A percentile compares a stretch with the other conserved stretches of the same genome.
These are phyloP conservation scores for Magnolia kwangsiensis DNA, from an alignment of 164 flowering plant genomes.

Conservation along the genomic window DNA sequence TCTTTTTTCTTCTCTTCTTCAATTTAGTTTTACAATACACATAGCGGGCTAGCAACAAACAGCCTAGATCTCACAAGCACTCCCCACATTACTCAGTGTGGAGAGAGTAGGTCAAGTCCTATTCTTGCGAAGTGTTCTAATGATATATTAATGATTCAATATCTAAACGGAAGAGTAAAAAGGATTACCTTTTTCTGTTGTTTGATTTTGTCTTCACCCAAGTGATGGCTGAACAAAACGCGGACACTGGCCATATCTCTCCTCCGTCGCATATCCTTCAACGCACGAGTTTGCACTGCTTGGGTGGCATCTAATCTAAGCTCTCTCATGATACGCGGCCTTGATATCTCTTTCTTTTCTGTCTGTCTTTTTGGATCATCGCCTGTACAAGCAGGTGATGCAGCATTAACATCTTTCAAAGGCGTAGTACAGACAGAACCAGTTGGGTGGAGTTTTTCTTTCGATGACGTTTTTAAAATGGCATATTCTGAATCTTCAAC, in stretches of 20 bases:
- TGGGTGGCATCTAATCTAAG: slow-evolving; percentile 30
- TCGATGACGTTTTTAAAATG: slow-evolving; percentile 25
- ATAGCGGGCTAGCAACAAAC: too few species aligned
- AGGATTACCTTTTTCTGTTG: slow-evolving; percentile 77
- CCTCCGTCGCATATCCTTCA: slow-evolving; percentile 55
- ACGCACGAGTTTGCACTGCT: slow-evolving; percentile 19
- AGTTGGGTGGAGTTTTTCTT: slow-evolving; percentile 9
- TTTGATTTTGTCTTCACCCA: slow-evolving; percentile 67
- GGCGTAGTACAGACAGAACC: neutral
- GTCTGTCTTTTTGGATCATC: slow-evolving; percentile 50
- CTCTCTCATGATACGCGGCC: slow-evolving; percentile 43
- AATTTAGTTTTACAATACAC: too few species aligned
- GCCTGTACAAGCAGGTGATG: slow-evolving; percentile 78
- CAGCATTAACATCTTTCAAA: slow-evolving; percentile 20
- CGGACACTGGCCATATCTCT: slow-evolving; percentile 56
- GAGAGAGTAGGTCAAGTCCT: neutral
- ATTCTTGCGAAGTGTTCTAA: neutral
- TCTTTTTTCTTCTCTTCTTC: too few species aligned
- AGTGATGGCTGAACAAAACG: slow-evolving; percentile 77
- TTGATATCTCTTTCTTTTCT: slow-evolving; percentile 38
- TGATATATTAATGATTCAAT: neutral
- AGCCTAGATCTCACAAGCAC: too few species aligned
- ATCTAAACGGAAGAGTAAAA: neutral
- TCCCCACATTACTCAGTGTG: neutral
- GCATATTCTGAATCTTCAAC: slow-evolving; percentile 16